phyloP scores from a whole-genome alignment of 1,284 basidiomycete species.

The Coniferiporia weirii region DNA sequence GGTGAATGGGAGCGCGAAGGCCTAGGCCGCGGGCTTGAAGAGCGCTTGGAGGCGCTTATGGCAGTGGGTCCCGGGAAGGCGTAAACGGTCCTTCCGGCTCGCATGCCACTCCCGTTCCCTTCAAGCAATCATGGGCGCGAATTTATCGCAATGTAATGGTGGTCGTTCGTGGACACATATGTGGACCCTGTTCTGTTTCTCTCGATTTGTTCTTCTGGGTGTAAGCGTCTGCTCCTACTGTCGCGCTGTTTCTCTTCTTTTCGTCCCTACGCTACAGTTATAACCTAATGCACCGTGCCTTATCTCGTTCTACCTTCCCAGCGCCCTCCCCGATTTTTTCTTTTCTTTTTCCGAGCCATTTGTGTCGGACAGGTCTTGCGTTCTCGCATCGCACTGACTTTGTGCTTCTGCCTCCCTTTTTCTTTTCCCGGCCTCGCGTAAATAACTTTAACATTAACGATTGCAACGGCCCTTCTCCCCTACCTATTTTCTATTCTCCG shows the following conservation, averaged over 20 bases:
- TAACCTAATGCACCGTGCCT: background rate
- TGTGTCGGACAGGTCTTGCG: background rate
- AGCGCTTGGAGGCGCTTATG: slow-evolving; percentile 61
- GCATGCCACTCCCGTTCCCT: too few relatives aligned
- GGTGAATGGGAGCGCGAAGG: slow-evolving; percentile 85
- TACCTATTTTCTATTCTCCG: background rate
- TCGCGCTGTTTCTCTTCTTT: background rate
- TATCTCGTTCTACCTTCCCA: too few relatives aligned
- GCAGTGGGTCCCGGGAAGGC: slow-evolving; percentile 17
- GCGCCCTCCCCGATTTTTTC: background rate
- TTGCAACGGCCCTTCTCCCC: background rate
- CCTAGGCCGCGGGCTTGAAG: slow-evolving; percentile 73
- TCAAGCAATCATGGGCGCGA: too few relatives aligned
- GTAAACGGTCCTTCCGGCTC: background rate
- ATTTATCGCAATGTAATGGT: too few relatives aligned
- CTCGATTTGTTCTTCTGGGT: background rate
- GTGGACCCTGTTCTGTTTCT: background rate
- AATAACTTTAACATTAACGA: background rate
- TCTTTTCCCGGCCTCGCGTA: background rate
- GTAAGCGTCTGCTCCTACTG: background rate
- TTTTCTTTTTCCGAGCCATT: background rate
- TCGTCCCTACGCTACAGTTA: background rate
- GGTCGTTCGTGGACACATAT: too few relatives aligned
- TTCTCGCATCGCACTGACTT: background rate
- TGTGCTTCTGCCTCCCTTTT: background rate